Base-by-base conservation (phyloP, 2,329 filamentous ascomycete genomes). In the Endoconidiophora polonica region DNA sequence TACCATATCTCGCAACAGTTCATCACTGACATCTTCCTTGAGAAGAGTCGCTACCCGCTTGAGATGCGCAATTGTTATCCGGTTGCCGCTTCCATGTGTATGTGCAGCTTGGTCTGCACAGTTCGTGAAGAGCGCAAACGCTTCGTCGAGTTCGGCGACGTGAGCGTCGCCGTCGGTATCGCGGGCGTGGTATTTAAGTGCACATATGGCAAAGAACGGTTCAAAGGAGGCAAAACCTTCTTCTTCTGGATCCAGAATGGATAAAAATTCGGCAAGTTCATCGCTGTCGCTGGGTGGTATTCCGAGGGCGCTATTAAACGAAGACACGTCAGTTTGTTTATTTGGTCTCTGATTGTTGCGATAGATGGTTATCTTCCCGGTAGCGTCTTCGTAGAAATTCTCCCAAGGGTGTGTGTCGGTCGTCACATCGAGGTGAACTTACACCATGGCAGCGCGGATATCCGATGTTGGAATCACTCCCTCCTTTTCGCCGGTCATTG, bases 1-100 rank as follows among this genome's bases (percentile, higher is more conserved):
- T 52, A 98, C 82, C 91, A 98, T 98, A 68, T 95, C 87, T 66
- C 77, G 78, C 60, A 98, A 67, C 60, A 94, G 66, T 45, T 86
- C 81, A 59, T 96, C 91, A 53, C 77, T 76, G 22, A 94, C 80
- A 54, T 81, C 86, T 65, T 94, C 86, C 65, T 86, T 85, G 58
- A 98, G 66, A 58, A 86, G 76, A 57, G 76, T 78, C 40, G 88
- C 87, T 49, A 95, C 81, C 59, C 82, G 73, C 60, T 77, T 76
- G 61, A 98, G 66, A 65, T 94, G 83, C 14, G 73, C 74, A 24
- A 96, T 59, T 2, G 83, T 91, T 56, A 98, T 94, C n/a, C 76
- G 76, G 0, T 60, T 61, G 4, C 59, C 60, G 53, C 56, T 58
- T 7, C 7, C 46, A 42, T 18, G 22, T 6, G 23, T 20, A 10